phyloP scores from a whole-genome alignment of 345 rosid genomes.

The Rhodamnia argentea region DNA sequence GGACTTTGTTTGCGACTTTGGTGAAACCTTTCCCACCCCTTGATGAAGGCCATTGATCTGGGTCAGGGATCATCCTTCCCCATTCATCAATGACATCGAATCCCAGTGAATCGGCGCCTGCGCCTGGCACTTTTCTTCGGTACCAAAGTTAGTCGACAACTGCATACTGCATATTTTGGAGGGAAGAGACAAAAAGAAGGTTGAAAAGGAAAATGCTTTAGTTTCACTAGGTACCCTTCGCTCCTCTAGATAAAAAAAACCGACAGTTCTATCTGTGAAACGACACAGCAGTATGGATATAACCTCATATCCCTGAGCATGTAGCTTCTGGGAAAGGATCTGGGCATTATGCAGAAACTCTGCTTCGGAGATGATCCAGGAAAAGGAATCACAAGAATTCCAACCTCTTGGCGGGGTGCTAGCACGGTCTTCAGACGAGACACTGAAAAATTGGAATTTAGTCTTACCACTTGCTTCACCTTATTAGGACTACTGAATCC shows the following conservation, averaged over 20 bases:
- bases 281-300: background rate
- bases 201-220: background rate
- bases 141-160: slow-evolving; percentile 98
- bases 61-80: slow-evolving; percentile 90
- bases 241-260: background rate
- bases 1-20: slow-evolving; percentile 64
- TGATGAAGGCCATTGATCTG: slow-evolving; percentile 80
- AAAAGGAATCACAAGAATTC: slow-evolving; percentile 89
- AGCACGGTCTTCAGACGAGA: background rate
- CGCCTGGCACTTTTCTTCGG: slow-evolving; percentile 59
- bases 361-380: slow-evolving; percentile 76
- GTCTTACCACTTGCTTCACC: background rate
- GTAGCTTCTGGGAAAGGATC: slow-evolving; percentile 48
- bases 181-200: background rate
- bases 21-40: slow-evolving; percentile 64
- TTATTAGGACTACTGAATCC: background rate
- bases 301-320: slow-evolving; percentile 66
- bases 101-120: slow-evolving; percentile 53
- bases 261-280: background rate
- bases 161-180: slow-evolving; percentile 43
- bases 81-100: slow-evolving; percentile 84
- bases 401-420: slow-evolving; percentile 90
- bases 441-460: background rate
- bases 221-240: no score
- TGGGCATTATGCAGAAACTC: slow-evolving; percentile 73